A percentile compares a stretch with the other conserved stretches of the same genome.
Conservation (phyloP, 768 basidiomycete genomes). For the Tulasnella sp. region DNA sequence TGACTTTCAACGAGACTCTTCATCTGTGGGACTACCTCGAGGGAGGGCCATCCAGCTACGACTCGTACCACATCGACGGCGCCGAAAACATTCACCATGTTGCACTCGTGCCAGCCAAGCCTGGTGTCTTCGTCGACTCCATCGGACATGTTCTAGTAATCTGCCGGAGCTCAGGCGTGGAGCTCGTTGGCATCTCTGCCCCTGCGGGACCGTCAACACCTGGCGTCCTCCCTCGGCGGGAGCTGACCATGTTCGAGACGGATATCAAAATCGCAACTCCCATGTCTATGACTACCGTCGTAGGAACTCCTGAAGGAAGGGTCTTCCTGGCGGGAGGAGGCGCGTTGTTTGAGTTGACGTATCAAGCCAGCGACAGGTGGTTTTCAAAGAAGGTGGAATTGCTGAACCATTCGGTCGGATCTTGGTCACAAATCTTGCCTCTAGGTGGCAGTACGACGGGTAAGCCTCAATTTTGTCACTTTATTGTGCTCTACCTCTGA, state of each 20-base stretch:
- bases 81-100: slow-evolving; percentile 86
- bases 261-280: slow-evolving; percentile 76
- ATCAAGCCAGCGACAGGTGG: slow-evolving; percentile 88
- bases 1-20: slow-evolving; percentile 88
- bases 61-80: slow-evolving; percentile 58
- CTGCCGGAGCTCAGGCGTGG: slow-evolving; percentile 77
- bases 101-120: slow-evolving; percentile 79
- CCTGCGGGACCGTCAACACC: slow-evolving; percentile 49
- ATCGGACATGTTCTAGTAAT: slow-evolving; percentile 86
- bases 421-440: slow-evolving; percentile 66
- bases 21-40: slow-evolving; percentile 96
- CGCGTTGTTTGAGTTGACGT: slow-evolving; percentile 86
- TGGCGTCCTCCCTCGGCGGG: slow-evolving; percentile 52
- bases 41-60: slow-evolving; percentile 41
- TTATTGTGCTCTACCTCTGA: background rate
- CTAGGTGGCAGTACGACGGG: slow-evolving; percentile 54
- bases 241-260: slow-evolving; percentile 86
- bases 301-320: slow-evolving; percentile 73
- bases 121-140: slow-evolving; percentile 82
- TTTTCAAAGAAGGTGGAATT: slow-evolving; percentile 83
- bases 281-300: slow-evolving; percentile 74
- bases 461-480: slow-evolving; percentile 40
- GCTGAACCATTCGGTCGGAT: slow-evolving; percentile 81
- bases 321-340: slow-evolving; percentile 92
- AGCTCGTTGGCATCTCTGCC: slow-evolving; percentile 69